phyloP scores from a whole-genome alignment of 228 moss, liverwort and hornwort species.

The Sphagnum magellanicum region DNA sequence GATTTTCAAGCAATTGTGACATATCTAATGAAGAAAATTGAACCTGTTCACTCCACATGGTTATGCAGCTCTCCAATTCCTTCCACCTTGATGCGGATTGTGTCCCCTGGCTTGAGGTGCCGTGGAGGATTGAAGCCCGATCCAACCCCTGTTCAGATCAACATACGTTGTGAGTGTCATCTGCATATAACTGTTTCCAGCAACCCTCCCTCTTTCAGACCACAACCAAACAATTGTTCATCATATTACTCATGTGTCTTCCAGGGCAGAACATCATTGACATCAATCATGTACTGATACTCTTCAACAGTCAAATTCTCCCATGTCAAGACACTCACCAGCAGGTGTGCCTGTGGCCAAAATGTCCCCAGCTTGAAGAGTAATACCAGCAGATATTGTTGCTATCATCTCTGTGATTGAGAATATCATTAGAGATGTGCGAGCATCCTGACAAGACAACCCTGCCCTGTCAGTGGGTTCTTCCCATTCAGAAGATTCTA shows the following conservation, averaged over 20 bases:
- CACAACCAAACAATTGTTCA: too few species aligned
- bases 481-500: background rate
- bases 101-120: conserved; percentile 77
- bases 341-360: conserved; percentile 90
- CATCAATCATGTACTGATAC: too few species aligned
- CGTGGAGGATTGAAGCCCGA: conserved; percentile 85
- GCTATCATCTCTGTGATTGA: conserved; percentile 77
- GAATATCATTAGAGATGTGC: conserved; percentile 86
- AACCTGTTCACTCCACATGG: conserved; percentile 41
- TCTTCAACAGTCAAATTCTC: background rate
- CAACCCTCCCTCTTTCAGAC: too few species aligned
- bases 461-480: background rate
- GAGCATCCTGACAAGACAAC: conserved; percentile 46
- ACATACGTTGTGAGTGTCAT: background rate
- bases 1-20: too few species aligned
- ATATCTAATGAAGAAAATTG: too few species aligned
- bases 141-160: conserved; percentile 67
- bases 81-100: conserved; percentile 66
- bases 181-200: too few species aligned
- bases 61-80: conserved; percentile 75
- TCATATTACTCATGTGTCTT: too few species aligned
- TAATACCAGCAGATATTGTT: conserved; percentile 67
- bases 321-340: conserved; percentile 29
- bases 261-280: too few species aligned
- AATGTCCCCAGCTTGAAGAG: conserved; percentile 88